Conservation (phyloP, 1,284 basidiomycete species). For the Heterobasidion occidentale region DNA sequence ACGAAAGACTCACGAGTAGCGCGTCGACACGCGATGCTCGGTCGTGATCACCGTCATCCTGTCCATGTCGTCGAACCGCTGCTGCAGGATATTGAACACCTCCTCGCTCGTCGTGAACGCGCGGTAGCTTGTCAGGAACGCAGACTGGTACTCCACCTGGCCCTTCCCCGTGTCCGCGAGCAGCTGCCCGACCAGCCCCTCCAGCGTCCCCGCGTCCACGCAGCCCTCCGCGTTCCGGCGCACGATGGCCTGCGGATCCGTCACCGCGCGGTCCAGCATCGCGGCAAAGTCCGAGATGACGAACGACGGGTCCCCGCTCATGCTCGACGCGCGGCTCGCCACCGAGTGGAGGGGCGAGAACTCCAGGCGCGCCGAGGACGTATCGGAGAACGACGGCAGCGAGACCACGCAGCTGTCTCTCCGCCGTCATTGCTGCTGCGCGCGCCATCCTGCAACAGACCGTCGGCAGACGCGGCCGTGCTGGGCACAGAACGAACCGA, state of each 20-base stretch:
- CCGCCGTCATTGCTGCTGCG: no score
- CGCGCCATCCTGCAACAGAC: no score
- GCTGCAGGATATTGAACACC: constrained; percentile 25
- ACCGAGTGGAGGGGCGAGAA: no score
- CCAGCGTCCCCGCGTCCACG: constrained; percentile 30
- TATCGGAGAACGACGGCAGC: no score
- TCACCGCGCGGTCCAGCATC: constrained; percentile 14
- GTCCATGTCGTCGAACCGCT: constrained; percentile 28
- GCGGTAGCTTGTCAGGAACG: constrained; percentile 30
- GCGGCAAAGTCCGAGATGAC: neutral
- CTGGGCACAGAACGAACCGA: no score
- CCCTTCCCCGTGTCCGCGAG: constrained; percentile 22
- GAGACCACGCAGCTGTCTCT: no score
- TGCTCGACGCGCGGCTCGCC: no score
- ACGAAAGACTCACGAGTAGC: constrained; percentile 5
- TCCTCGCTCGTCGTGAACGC: constrained; percentile 31
- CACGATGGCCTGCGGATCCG: constrained; percentile 19
- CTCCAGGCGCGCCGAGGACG: no score
- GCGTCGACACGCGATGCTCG: neutral
- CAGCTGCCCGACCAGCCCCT: constrained; percentile 30
- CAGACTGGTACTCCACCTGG: constrained; percentile 24
- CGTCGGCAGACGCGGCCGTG: no score
- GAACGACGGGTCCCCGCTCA: no score
- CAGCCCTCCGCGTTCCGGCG: constrained; percentile 16
- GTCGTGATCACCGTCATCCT: neutral